These are phyloP conservation scores for Bonia amplexicaulis DNA, from an alignment of 176 grass and related monocot species.

Conservation along the genomic window DNA sequence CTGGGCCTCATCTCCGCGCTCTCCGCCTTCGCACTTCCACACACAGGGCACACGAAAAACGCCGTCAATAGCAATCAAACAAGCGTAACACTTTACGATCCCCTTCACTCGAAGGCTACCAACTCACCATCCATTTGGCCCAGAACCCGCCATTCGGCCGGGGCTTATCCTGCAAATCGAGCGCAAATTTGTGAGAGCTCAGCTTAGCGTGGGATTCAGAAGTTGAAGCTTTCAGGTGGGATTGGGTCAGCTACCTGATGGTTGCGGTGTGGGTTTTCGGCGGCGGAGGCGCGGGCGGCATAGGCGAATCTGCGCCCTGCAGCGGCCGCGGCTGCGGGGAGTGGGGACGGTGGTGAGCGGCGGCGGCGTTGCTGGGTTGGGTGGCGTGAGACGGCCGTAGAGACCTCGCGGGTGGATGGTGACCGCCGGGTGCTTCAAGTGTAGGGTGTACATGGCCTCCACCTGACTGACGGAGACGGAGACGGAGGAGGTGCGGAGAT, in stretches of 20 bases:
- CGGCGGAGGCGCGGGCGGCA: background rate
- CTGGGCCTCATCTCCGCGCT: slow-evolving; percentile 48
- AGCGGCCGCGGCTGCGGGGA: background rate
- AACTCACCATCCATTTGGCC: slow-evolving; percentile 52
- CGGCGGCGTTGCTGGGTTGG: background rate
- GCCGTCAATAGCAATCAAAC: background rate
- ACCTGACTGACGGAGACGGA: too few relatives aligned
- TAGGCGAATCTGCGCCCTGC: background rate
- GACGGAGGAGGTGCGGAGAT: background rate
- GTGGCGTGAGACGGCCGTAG: background rate
- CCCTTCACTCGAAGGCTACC: background rate
- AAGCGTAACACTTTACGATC: background rate
- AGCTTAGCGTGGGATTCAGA: background rate
- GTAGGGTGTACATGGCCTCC: slow-evolving; percentile 6
- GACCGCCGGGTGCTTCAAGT: background rate
- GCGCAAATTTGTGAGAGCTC: background rate
- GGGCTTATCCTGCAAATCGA: slow-evolving; percentile 32
- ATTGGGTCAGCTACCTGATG: background rate
- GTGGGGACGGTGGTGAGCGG: background rate
- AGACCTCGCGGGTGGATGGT: background rate
- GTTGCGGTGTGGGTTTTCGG: background rate
- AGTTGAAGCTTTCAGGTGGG: background rate
- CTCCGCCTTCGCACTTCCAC: background rate
- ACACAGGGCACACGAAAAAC: background rate
- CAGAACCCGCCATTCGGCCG: slow-evolving; percentile 28